phyloP scores from a whole-genome alignment of 2,329 filamentous ascomycete genomes.

The Clarireedia monteithiana region DNA sequence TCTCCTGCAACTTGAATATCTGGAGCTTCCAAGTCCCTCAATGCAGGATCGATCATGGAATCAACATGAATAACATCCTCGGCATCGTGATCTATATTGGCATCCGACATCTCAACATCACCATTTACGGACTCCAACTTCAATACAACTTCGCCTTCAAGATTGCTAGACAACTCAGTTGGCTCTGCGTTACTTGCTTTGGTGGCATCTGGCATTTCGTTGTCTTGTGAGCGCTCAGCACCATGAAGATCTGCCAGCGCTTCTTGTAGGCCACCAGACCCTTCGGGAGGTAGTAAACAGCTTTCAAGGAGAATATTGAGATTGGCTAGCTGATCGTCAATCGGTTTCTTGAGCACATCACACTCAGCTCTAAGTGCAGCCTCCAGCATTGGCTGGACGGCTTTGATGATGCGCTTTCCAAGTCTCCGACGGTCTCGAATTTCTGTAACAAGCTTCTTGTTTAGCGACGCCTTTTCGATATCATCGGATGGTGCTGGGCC shows the following conservation, averaged over 20 bases:
- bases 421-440: slow-evolving; percentile 74
- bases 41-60: neutral
- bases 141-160: neutral
- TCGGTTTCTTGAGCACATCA: slow-evolving; percentile 64
- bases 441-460: slow-evolving; percentile 44
- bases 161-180: slow-evolving; percentile 2
- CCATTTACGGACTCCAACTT: slow-evolving; percentile 22
- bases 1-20: slow-evolving; percentile 7
- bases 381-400: slow-evolving; percentile 70
- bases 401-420: slow-evolving; percentile 84
- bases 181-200: neutral
- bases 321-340: slow-evolving; percentile 63
- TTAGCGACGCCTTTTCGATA: slow-evolving; percentile 26
- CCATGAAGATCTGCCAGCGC: slow-evolving; percentile 30
- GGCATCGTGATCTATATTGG: slow-evolving; percentile 21
- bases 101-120: slow-evolving; percentile 32
- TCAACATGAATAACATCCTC: slow-evolving; percentile 10
- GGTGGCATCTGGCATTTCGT: slow-evolving; percentile 25
- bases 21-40: slow-evolving; percentile 24
- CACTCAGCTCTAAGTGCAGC: slow-evolving; percentile 71
- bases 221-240: slow-evolving; percentile 33
- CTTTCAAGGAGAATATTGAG: slow-evolving; percentile 66
- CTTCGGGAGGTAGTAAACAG: slow-evolving; percentile 37
- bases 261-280: slow-evolving; percentile 3
- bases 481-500: slow-evolving; percentile 25